Evolutionary conservation across 768 basidiomycete species (phyloP).

Genomic region (Collybiopsis luxurians): DNA sequence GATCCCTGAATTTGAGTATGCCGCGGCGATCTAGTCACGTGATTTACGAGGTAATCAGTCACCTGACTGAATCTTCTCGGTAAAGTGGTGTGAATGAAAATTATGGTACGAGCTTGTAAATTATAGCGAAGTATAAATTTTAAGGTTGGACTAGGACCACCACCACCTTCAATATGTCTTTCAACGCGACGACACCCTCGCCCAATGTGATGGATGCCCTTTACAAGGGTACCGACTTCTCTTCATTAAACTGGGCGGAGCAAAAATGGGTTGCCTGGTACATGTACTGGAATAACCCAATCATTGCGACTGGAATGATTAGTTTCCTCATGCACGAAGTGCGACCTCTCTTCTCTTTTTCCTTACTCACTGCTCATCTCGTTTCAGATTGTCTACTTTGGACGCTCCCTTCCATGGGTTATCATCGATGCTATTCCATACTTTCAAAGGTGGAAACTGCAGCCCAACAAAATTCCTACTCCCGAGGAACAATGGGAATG

Average conservation of each 20-base stretch:
- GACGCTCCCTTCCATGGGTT: slow-evolving; percentile 92
- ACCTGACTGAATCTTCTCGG: no score
- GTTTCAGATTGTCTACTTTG: slow-evolving; percentile 89
- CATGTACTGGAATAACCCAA: slow-evolving; percentile 82
- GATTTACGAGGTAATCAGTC: no score
- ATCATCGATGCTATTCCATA: slow-evolving; percentile 93
- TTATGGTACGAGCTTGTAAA: background rate
- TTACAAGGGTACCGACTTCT: slow-evolving; percentile 58
- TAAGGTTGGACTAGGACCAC: background rate
- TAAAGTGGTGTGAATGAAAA: background rate
- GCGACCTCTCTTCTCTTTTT: slow-evolving; percentile 22
- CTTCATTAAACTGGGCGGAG: slow-evolving; percentile 68
- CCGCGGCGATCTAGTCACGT: no score
- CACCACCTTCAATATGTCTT: slow-evolving; percentile 10
- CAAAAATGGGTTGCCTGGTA: slow-evolving; percentile 87
- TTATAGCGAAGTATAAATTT: background rate
- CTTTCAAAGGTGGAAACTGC: slow-evolving; percentile 93
- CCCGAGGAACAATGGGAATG: slow-evolving; percentile 89
- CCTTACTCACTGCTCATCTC: background rate
- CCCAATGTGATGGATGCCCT: slow-evolving; percentile 36
- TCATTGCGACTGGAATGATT: slow-evolving; percentile 91
- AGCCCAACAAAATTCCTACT: slow-evolving; percentile 81
- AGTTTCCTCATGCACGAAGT: slow-evolving; percentile 95
- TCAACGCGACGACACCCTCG: slow-evolving; percentile 38
- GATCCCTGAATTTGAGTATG: no score